Percentiles rank a stretch among this genome's conserved stretches.
Evolutionary conservation across 768 basidiomycete species (phyloP).

Genomic region (Termitomyces sp.): DNA sequence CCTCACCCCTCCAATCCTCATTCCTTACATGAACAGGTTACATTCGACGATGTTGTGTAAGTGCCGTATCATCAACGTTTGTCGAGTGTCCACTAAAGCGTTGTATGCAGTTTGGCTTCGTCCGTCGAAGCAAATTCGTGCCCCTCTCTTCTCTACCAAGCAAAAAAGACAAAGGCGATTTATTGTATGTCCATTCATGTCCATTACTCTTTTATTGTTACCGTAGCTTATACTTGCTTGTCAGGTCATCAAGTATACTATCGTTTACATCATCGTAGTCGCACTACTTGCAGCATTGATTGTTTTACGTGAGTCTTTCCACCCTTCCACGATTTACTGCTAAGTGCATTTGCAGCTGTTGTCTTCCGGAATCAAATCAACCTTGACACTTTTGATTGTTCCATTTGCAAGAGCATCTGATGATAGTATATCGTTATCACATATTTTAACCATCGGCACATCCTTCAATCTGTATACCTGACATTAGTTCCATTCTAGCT

Average conservation of each 20-base stretch:
- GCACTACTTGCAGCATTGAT: slow-evolving; percentile 78
- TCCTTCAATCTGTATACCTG: slow-evolving; percentile 18
- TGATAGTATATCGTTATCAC: slow-evolving; percentile 31
- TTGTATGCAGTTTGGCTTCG: slow-evolving; percentile 81
- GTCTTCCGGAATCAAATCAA: slow-evolving; percentile 75
- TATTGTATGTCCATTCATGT: slow-evolving; percentile 52
- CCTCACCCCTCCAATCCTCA: slow-evolving; percentile 76
- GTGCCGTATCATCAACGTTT: slow-evolving; percentile 22
- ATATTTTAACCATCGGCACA: slow-evolving; percentile 9
- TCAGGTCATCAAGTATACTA: slow-evolving; percentile 78
- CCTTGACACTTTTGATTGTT: slow-evolving; percentile 57
- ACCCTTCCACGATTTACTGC: background rate
- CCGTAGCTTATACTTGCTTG: slow-evolving; percentile 1
- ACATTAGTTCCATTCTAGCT: slow-evolving; percentile 13
- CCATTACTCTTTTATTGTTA: background rate
- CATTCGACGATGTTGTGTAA: slow-evolving; percentile 93
- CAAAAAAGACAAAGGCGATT: slow-evolving; percentile 89
- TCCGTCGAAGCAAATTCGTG: slow-evolving; percentile 89
- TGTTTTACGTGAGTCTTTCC: slow-evolving; percentile 61
- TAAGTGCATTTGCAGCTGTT: slow-evolving; percentile 42
- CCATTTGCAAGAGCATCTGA: slow-evolving; percentile 84
- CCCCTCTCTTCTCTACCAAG: slow-evolving; percentile 91
- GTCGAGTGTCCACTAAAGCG: background rate
- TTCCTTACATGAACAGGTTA: slow-evolving; percentile 83
- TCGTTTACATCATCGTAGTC: slow-evolving; percentile 76